phyloP scores from a whole-genome alignment of 306 rosid genomes.

The Lotus japonicus region DNA sequence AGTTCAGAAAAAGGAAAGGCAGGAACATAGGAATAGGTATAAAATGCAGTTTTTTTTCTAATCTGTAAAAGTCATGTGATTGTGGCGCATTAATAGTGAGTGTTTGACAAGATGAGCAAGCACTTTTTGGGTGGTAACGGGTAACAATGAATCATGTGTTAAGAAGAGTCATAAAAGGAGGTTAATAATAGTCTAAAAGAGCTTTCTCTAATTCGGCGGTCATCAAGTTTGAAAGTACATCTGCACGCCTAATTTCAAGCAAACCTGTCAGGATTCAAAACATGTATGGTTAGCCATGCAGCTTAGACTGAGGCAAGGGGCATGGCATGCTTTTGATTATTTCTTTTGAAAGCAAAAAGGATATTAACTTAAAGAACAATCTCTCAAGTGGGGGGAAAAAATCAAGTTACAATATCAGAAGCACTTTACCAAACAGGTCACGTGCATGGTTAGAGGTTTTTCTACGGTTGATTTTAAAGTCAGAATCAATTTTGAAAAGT shows the following conservation, averaged over 20 bases:
- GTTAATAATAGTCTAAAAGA: slow-evolving; percentile 12
- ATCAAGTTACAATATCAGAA: no score
- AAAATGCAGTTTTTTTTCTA: not conserved
- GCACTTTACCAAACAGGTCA: no score
- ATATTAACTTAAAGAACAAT: no score
- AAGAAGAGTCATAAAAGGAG: not conserved
- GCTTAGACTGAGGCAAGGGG: slow-evolving; percentile 9
- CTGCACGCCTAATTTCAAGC: slow-evolving; percentile 25
- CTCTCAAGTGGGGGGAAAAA: no score
- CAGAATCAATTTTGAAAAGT: no score
- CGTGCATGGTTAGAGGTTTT: no score
- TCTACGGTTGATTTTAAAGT: no score
- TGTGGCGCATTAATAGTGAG: not conserved
- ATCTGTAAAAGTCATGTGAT: not conserved
- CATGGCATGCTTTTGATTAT: not conserved
- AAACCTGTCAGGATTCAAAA: not conserved
- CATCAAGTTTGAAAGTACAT: slow-evolving; percentile 26
- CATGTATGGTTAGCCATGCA: slow-evolving; percentile 13
- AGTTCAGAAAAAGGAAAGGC: not conserved
- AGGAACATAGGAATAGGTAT: not conserved
- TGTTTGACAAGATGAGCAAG: slow-evolving; percentile 20
- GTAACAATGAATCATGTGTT: slow-evolving; percentile 23
- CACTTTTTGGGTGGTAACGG: slow-evolving; percentile 24
- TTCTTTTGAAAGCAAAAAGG: no score
- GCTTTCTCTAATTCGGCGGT: slow-evolving; percentile 18